Conservation (phyloP, 371 early-diverging fungal genomes). For the Haplosporangium sp. region DNA sequence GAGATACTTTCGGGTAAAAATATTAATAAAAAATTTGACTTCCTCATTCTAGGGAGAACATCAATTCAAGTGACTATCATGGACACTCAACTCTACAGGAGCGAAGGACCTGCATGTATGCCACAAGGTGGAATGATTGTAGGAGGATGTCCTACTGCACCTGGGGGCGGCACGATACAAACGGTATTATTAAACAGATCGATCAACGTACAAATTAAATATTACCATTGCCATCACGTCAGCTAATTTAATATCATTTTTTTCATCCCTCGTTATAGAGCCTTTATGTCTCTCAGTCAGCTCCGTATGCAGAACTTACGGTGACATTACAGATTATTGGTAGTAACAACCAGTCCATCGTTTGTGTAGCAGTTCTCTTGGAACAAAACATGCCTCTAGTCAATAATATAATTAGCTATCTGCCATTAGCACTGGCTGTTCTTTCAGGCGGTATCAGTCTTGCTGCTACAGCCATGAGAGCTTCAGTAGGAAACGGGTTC, state of each 20-base stretch:
- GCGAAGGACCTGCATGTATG: conserved; percentile 44
- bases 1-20: not conserved
- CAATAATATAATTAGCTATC: conserved; percentile 60
- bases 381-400: conserved; percentile 41
- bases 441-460: conserved; percentile 58
- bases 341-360: conserved; percentile 53
- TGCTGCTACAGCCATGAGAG: conserved; percentile 58
- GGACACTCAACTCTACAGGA: conserved; percentile 47
- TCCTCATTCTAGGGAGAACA: conserved; percentile 31
- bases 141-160: conserved; percentile 40
- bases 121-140: conserved; percentile 40
- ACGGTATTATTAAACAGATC: conserved; percentile 19
- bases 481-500: conserved; percentile 60
- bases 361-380: conserved; percentile 58
- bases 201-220: not conserved
- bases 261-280: conserved; percentile 10
- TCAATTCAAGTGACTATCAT: conserved; percentile 48
- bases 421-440: conserved; percentile 61
- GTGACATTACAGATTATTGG: conserved; percentile 42
- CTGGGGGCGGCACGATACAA: conserved; percentile 32
- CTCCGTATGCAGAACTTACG: conserved; percentile 49
- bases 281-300: conserved; percentile 44
- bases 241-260: not conserved
- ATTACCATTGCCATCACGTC: not conserved
- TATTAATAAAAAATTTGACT: not conserved